A percentile compares a stretch with the other conserved stretches of the same genome.
Conservation (phyloP, 2,329 filamentous ascomycete species). For the Dactylellina parvicollis region DNA sequence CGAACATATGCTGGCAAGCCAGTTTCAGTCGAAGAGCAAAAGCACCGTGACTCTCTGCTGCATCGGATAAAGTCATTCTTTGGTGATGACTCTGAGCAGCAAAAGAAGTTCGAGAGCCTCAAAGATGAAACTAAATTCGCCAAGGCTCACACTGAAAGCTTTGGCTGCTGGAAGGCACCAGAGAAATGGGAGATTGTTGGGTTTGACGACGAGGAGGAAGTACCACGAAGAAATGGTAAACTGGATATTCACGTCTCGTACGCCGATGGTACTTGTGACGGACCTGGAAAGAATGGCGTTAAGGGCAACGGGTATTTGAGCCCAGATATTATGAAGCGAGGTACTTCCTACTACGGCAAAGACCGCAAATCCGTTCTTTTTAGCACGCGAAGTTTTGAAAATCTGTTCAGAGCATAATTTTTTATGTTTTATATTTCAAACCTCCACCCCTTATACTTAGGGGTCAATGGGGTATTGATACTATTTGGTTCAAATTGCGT, state of each 20-base stretch:
- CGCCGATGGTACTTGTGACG: constrained; percentile 11
- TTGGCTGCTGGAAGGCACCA: constrained; percentile 27
- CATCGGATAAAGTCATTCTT: constrained; percentile 15
- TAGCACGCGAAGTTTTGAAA: constrained; percentile 29
- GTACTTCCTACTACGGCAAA: constrained; percentile 37
- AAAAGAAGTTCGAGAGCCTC: constrained; percentile 19
- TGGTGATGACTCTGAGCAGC: constrained; percentile 12
- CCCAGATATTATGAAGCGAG: constrained; percentile 22
- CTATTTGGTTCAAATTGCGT: not conserved
- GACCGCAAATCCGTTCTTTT: constrained; percentile 41
- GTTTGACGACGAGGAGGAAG: constrained; percentile 8
- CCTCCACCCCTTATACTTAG: not conserved
- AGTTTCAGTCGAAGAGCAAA: constrained; percentile 14
- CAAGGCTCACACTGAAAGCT: not conserved
- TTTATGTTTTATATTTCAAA: not conserved
- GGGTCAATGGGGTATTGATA: not conserved
- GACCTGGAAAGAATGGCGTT: constrained; percentile 11
- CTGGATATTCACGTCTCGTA: constrained; percentile 12
- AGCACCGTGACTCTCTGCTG: constrained; percentile 15
- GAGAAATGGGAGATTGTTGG: constrained; percentile 29
- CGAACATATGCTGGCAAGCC: constrained; percentile 13
- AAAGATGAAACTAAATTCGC: constrained; percentile 5
- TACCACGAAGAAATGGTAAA: not conserved
- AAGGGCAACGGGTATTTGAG: constrained; percentile 21
- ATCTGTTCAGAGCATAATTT: constrained; percentile 20